phyloP scores from a whole-genome alignment of 106 monocot genomes.

The Apostasia ramifera region DNA sequence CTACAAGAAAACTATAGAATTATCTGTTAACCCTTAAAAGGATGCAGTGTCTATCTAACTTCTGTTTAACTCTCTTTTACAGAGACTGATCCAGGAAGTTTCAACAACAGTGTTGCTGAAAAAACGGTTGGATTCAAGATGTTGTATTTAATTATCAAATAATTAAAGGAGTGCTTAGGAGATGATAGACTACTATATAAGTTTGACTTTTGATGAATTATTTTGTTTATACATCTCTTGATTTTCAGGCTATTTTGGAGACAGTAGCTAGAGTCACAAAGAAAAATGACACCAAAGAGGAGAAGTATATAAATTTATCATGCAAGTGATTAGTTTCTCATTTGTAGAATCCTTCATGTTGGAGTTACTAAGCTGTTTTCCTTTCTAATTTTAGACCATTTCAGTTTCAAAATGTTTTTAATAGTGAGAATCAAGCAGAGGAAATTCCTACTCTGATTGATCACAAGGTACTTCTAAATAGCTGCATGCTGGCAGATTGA shows the following conservation, averaged over 20 bases:
- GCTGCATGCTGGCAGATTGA: background rate
- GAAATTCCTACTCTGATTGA: slow-evolving; percentile 88
- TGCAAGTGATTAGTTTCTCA: slow-evolving; percentile 1
- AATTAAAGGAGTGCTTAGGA: too few species aligned
- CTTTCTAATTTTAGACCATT: slow-evolving; percentile 53
- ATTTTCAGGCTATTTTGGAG: slow-evolving; percentile 81
- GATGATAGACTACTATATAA: too few species aligned
- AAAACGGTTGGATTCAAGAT: slow-evolving; percentile 48
- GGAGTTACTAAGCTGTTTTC: background rate
- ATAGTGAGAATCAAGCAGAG: slow-evolving; percentile 79
- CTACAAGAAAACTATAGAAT: too few species aligned
- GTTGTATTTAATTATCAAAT: too few species aligned
- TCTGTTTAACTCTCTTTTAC: slow-evolving; percentile 20
- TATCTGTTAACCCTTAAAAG: too few species aligned
- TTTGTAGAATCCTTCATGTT: background rate
- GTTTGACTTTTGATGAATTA: background rate
- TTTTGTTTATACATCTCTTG: slow-evolving; percentile 2
- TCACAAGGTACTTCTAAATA: slow-evolving; percentile 48
- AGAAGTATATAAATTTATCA: slow-evolving; percentile 52
- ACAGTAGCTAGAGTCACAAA: slow-evolving; percentile 96
- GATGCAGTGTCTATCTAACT: background rate
- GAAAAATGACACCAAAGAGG: slow-evolving; percentile 98
- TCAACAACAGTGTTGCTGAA: slow-evolving; percentile 92
- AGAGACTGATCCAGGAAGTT: slow-evolving; percentile 83
- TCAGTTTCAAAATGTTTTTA: slow-evolving; percentile 91